Percentiles rank a stretch among this genome's conserved stretches.
Conservation (phyloP, 495 filamentous ascomycete genomes). For the Jackrogersella minutella region DNA sequence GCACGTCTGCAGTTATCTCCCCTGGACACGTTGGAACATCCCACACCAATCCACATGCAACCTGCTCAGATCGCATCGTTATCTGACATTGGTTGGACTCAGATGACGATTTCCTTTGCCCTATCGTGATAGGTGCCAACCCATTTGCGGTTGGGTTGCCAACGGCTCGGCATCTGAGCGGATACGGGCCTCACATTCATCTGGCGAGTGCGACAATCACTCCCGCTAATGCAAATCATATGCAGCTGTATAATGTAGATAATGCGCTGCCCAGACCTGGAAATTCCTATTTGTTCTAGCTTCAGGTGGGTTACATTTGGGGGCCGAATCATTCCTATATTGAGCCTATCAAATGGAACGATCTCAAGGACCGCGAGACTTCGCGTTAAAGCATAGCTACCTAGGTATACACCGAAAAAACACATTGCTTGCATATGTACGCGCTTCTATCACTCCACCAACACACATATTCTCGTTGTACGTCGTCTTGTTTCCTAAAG, state of each 20-base stretch:
- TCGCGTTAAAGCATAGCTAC: constrained; percentile 8
- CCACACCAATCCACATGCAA: constrained; percentile 32
- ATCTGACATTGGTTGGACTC: constrained; percentile 38
- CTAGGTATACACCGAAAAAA: constrained; percentile 35
- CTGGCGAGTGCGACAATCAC: constrained; percentile 31
- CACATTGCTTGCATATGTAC: constrained; percentile 20
- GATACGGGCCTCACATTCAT: constrained; percentile 32
- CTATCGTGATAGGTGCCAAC: constrained; percentile 39
- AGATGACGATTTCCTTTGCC: constrained; percentile 28
- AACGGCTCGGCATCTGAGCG: constrained; percentile 38
- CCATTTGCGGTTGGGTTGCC: constrained; percentile 24
- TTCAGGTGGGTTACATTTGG: constrained; percentile 29
- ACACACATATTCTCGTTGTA: neutral
- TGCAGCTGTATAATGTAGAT: constrained; percentile 30
- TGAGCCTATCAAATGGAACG: constrained; percentile 37
- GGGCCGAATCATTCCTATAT: constrained; percentile 16
- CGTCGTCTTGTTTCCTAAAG: neutral
- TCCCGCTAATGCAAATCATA: constrained; percentile 37
- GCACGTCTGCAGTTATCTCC: constrained; percentile 18
- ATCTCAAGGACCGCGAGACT: neutral
- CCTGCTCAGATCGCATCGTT: constrained; percentile 34
- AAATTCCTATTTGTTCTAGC: constrained; percentile 31
- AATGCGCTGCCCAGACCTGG: constrained; percentile 25
- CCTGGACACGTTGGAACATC: constrained; percentile 30
- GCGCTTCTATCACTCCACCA: neutral